phyloP scores from a whole-genome alignment of 202 grass and related monocot genomes.

The Panicum virgatum region DNA sequence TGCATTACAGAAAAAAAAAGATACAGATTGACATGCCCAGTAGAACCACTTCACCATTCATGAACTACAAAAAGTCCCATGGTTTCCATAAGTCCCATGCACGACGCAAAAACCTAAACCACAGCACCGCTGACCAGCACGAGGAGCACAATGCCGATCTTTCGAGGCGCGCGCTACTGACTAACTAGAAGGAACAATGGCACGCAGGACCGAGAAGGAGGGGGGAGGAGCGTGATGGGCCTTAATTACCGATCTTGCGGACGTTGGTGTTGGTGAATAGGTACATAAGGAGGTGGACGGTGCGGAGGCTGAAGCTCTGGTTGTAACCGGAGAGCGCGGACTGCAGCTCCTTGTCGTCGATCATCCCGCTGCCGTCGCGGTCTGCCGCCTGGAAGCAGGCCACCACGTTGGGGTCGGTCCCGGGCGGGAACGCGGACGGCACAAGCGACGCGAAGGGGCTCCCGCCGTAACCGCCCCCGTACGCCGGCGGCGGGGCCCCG shows the following conservation, averaged over 20 bases:
- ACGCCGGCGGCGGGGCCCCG: conserved; percentile 10
- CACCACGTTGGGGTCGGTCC: conserved; percentile 83
- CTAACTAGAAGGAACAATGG: neutral
- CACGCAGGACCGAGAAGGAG: neutral
- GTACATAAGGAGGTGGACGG: conserved; percentile 97
- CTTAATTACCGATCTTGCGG: conserved; percentile 83
- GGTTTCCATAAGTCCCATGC: neutral
- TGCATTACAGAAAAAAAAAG: neutral
- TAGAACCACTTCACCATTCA: neutral
- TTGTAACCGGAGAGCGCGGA: conserved; percentile 75
- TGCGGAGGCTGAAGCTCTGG: conserved; percentile 90
- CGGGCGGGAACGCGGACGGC: conserved; percentile 70
- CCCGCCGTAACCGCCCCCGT: conserved; percentile 49
- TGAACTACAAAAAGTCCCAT: neutral
- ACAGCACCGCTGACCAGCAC: neutral
- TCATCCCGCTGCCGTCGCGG: conserved; percentile 81
- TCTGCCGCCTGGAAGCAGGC: conserved; percentile 91
- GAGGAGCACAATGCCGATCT: neutral
- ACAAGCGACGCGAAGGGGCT: conserved; percentile 71
- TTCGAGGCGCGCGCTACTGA: neutral
- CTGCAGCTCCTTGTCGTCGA: conserved; percentile 98
- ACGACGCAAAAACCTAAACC: neutral
- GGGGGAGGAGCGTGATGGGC: neutral
- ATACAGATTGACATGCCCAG: neutral
- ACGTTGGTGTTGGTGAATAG: conserved; percentile 90